Percentiles rank a stretch among this genome's conserved stretches.
Evolutionary conservation across 1,284 basidiomycete species (phyloP).

Genomic region (Austroboletus niveus): DNA sequence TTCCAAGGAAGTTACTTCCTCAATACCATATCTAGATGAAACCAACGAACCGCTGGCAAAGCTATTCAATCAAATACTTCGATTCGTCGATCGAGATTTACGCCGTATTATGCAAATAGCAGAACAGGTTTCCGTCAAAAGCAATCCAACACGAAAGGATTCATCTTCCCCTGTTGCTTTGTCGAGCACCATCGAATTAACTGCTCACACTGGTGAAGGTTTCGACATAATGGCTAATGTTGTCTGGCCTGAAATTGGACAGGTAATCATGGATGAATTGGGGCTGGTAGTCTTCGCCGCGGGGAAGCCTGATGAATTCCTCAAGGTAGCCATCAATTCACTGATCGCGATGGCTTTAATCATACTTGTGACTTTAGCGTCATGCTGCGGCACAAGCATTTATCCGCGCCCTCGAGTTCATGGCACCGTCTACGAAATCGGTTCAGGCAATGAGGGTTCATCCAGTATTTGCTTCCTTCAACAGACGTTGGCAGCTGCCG

Average conservation of each 20-base stretch:
- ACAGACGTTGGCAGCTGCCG: slow-evolving; percentile 90
- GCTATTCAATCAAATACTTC: slow-evolving; percentile 80
- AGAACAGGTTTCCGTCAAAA: slow-evolving; percentile 60
- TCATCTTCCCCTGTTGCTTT: slow-evolving; percentile 4
- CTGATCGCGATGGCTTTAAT: slow-evolving; percentile 3
- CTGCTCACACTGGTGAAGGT: slow-evolving; percentile 31
- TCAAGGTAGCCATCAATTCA: slow-evolving; percentile 54
- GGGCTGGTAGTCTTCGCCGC: slow-evolving; percentile 85
- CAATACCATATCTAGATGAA: slow-evolving; percentile 58
- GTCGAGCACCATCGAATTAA: slow-evolving; percentile 1
- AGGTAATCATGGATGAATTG: slow-evolving; percentile 79
- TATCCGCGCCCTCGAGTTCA: slow-evolving; percentile 77
- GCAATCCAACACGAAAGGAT: slow-evolving; percentile 29
- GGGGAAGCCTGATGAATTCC: slow-evolving; percentile 87
- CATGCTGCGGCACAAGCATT: slow-evolving; percentile 84
- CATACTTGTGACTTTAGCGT: slow-evolving; percentile 48
- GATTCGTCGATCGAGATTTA: slow-evolving; percentile 75
- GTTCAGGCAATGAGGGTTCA: slow-evolving; percentile 73
- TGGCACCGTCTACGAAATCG: slow-evolving; percentile 75
- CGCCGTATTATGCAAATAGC: slow-evolving; percentile 73
- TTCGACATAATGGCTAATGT: slow-evolving; percentile 87
- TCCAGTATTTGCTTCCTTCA: slow-evolving; percentile 70
- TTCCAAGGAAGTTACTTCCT: slow-evolving; percentile 23
- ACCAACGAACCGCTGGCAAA: slow-evolving; percentile 63
- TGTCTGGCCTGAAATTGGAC: slow-evolving; percentile 82